Percentiles rank a stretch among this genome's conserved stretches.
Evolutionary conservation across 352 stramenopile species (phyloP).

Genomic region (Globisporangium takayamanum): DNA sequence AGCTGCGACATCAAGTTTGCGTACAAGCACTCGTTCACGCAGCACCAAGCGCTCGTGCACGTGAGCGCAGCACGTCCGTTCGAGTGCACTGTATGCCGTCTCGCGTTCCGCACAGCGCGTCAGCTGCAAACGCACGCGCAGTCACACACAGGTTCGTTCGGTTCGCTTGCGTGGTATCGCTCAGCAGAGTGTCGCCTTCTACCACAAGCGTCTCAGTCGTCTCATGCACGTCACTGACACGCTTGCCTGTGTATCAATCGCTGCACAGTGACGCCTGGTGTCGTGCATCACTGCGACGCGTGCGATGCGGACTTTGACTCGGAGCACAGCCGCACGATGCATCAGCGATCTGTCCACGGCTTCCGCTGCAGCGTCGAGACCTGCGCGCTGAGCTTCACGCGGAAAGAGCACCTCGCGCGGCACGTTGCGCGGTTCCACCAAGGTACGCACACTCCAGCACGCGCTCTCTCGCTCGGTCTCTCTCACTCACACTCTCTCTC

Average conservation of each 20-base stretch:
- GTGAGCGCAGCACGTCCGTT: not conserved
- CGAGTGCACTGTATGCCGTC: too few species aligned
- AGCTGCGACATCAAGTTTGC: too few species aligned
- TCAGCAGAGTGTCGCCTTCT: too few species aligned
- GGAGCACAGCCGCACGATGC: not conserved
- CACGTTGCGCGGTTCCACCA: constrained; percentile 14
- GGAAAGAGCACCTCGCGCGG: constrained; percentile 9
- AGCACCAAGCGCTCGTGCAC: not conserved
- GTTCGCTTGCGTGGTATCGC: too few species aligned
- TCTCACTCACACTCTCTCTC: not conserved
- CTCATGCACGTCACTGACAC: too few species aligned
- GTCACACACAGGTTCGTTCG: too few species aligned
- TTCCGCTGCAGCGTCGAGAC: constrained; percentile 11
- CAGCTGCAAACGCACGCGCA: too few species aligned
- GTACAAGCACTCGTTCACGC: not conserved
- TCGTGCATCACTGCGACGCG: not conserved
- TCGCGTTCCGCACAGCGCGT: too few species aligned
- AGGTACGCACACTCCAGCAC: not conserved
- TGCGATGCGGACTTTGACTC: not conserved
- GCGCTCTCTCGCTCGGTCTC: not conserved
- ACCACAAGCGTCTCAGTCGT: too few species aligned
- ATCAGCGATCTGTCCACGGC: not conserved
- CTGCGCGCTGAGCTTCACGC: constrained; percentile 12
- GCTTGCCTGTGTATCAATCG: too few species aligned
- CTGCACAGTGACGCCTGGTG: too few species aligned